Evolutionary conservation across 176 grass and related monocot species (phyloP).

Genomic region (Sorghum bicolor): Sorghum_bicolor_NCBIv3 NC_012876.2:61144001-61144500

Average conservation of each 20-base stretch:
- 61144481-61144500: constrained; percentile 53
- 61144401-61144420: constrained; percentile 66
- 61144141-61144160: constrained; percentile 12
- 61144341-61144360: constrained; percentile 9
- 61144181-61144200: constrained; percentile 28
- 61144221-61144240: not conserved
- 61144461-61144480: not conserved
- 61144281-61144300: not conserved
- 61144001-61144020: not conserved
- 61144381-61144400: constrained; percentile 87
- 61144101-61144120: not conserved
- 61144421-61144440: not conserved
- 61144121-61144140: not conserved
- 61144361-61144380: constrained; percentile 80
- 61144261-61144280: constrained; percentile 17
- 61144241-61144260: constrained; percentile 24
- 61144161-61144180: constrained; percentile 14
- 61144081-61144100: not conserved
- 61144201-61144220: constrained; percentile 18
- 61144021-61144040: not conserved
- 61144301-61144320: not conserved
- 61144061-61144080: not conserved
- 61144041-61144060: not conserved
- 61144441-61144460: not conserved
- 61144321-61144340: not conserved